Evolutionary conservation across 495 filamentous ascomycete species (phyloP).

Genomic region (Penicillium ucsense): DNA sequence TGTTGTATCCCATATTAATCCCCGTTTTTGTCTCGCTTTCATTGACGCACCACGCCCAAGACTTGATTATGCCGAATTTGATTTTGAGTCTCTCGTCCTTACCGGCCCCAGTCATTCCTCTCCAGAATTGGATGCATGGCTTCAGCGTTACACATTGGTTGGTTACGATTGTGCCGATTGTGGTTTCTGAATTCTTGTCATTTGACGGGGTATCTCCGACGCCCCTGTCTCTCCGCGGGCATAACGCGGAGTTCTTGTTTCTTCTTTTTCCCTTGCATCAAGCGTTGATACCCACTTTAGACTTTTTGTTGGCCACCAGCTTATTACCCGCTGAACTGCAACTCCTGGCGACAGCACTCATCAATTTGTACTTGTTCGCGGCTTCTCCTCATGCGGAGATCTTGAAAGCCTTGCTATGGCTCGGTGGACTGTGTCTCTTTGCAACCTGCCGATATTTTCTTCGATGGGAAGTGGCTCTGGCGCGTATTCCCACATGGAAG

Average conservation of each 20-base stretch:
- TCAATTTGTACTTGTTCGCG: constrained; percentile 73
- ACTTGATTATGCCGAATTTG: constrained; percentile 64
- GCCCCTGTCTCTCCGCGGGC: constrained; percentile 29
- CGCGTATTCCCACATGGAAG: constrained; percentile 84
- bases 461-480: constrained; percentile 76
- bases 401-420: constrained; percentile 74
- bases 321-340: constrained; percentile 79
- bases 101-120: constrained; percentile 62
- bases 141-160: constrained; percentile 63
- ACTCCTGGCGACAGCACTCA: constrained; percentile 68
- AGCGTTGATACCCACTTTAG: constrained; percentile 61
- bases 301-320: constrained; percentile 77
- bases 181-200: constrained; percentile 38
- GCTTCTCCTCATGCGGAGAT: constrained; percentile 77
- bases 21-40: constrained; percentile 72
- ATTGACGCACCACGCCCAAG: constrained; percentile 46
- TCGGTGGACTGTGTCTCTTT: constrained; percentile 71
- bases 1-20: constrained; percentile 74
- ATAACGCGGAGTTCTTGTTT: constrained; percentile 51
- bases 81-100: constrained; percentile 70
- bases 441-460: constrained; percentile 64
- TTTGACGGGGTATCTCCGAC: constrained; percentile 17
- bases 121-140: constrained; percentile 40
- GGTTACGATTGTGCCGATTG: constrained; percentile 52
- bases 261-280: constrained; percentile 82